A percentile compares a stretch with the other conserved stretches of the same genome.
Evolutionary conservation across 345 rosid species (phyloP).

Genomic region (Moricandia moricandioides): DNA sequence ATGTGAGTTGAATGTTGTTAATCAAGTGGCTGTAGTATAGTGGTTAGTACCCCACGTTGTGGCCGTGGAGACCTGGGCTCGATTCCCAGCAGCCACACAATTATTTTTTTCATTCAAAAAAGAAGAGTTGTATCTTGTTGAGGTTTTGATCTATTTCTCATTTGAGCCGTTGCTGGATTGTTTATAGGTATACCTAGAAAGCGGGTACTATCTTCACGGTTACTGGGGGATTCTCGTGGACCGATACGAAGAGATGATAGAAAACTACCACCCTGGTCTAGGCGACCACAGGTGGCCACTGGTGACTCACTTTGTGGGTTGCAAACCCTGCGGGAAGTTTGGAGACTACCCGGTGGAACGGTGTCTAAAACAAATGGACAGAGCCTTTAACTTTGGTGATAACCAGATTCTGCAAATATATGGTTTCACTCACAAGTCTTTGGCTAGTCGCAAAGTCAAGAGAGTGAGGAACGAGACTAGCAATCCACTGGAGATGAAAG

Average conservation of each 20-base stretch:
- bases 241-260: conserved; percentile 64
- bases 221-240: conserved; percentile 70
- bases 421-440: conserved; percentile 54
- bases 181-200: conserved; percentile 52
- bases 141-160: neutral
- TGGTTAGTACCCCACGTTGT: conserved; percentile 80
- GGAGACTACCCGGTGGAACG: conserved; percentile 63
- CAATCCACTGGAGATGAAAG: conserved; percentile 45
- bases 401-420: conserved; percentile 67
- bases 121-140: neutral
- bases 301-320: conserved; percentile 83
- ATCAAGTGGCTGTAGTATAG: conserved; percentile 71
- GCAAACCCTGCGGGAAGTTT: conserved; percentile 73
- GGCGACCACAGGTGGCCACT: conserved; percentile 79
- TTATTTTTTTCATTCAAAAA: neutral
- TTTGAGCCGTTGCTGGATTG: neutral
- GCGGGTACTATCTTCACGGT: conserved; percentile 66
- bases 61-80: conserved; percentile 92
- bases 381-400: conserved; percentile 74
- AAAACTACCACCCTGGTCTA: conserved; percentile 56
- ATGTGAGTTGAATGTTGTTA: conserved; percentile 3
- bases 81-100: conserved; percentile 84
- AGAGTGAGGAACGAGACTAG: conserved; percentile 50
- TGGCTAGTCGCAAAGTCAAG: conserved; percentile 52
- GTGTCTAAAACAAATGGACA: conserved; percentile 75